These are phyloP conservation scores for Phytopythium aichiense DNA, from an alignment of 352 stramenopile species.

Conservation along the genomic window DNA sequence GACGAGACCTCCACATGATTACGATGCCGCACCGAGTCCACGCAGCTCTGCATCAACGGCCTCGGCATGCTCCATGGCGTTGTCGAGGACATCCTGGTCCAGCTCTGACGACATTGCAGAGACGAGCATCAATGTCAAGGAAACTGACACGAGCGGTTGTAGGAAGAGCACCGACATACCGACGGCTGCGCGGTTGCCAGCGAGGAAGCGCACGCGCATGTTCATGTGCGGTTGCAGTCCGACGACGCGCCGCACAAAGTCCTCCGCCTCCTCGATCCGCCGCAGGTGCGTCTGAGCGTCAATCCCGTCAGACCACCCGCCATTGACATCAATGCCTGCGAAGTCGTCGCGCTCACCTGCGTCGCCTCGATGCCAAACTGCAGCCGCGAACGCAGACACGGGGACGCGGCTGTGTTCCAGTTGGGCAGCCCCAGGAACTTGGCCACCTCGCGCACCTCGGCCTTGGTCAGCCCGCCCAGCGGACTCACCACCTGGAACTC, in stretches of 20 bases:
- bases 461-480: constrained; percentile 87
- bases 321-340: not conserved
- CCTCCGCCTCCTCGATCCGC: constrained; percentile 64
- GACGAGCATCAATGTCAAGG: not conserved
- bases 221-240: constrained; percentile 41
- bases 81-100: constrained; percentile 27
- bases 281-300: constrained; percentile 49
- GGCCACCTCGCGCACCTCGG: constrained; percentile 81
- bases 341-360: constrained; percentile 40
- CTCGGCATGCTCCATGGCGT: constrained; percentile 19
- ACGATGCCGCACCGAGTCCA: constrained; percentile 29
- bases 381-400: constrained; percentile 93
- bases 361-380: constrained; percentile 93
- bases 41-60: constrained; percentile 31
- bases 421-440: constrained; percentile 93
- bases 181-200: constrained; percentile 64
- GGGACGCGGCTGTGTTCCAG: constrained; percentile 94
- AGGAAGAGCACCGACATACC: constrained; percentile 19
- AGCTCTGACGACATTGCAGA: constrained; percentile 27
- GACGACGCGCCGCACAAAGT: constrained; percentile 50
- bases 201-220: constrained; percentile 75
- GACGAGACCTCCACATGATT: not conserved
- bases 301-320: not conserved
- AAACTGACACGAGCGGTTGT: not conserved
- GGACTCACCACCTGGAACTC: constrained; percentile 94